Evolutionary conservation across 2,329 filamentous ascomycete genomes (phyloP).

Genomic region (Cladosporium sp.): DNA sequence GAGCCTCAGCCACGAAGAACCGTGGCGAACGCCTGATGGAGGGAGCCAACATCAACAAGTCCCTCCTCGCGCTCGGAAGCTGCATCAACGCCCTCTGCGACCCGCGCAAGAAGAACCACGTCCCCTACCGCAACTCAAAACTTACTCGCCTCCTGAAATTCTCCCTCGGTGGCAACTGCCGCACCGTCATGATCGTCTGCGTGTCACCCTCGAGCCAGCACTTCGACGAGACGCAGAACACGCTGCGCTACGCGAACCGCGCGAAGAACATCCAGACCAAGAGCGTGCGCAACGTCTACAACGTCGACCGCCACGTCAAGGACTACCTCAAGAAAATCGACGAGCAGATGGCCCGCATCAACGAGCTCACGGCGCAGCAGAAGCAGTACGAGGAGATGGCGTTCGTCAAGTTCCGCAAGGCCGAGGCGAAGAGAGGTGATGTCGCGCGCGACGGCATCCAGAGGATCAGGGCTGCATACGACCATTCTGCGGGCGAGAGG

Average conservation of each 20-base stretch:
- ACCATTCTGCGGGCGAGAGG: constrained; percentile 70
- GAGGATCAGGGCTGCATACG: constrained; percentile 75
- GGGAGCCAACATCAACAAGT: constrained; percentile 99
- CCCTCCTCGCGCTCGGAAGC: constrained; percentile 83
- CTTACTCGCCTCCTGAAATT: constrained; percentile 94
- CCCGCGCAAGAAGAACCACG: constrained; percentile 81
- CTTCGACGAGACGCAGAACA: constrained; percentile 98
- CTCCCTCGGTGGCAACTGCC: constrained; percentile 94
- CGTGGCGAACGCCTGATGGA: constrained; percentile 84
- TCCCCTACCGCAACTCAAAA: constrained; percentile 97
- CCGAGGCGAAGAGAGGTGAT: constrained; percentile 73
- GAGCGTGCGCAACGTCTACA: constrained; percentile 97
- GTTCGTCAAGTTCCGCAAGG: constrained; percentile 85
- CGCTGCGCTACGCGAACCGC: constrained; percentile 89
- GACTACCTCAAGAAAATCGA: constrained; percentile 99
- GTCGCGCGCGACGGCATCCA: constrained; percentile 71
- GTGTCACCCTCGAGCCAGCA: constrained; percentile 94
- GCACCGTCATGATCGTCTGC: constrained; percentile 99
- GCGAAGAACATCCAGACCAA: constrained; percentile 99
- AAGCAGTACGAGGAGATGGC: constrained; percentile 78
- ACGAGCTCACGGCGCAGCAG: constrained; percentile 87
- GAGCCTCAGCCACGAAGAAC: constrained; percentile 95
- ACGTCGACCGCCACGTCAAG: constrained; percentile 98
- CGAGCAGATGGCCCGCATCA: constrained; percentile 95
- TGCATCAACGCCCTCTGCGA: constrained; percentile 99